These are phyloP conservation scores for Fagopyrum esculentum DNA, from an alignment of 148 eudicot genomes.

Conservation along the genomic window DNA sequence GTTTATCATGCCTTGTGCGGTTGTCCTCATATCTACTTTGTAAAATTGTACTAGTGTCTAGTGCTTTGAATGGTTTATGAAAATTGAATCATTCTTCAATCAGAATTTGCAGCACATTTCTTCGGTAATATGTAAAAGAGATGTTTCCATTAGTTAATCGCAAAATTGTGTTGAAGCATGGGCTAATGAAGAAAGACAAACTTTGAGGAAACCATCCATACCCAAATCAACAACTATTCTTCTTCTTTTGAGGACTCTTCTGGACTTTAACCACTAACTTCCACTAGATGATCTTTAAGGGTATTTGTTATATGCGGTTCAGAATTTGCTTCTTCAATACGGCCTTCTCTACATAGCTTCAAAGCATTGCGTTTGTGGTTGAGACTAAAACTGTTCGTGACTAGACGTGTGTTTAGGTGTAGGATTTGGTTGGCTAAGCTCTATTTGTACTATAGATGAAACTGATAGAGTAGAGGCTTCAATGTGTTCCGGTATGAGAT, in stretches of 20 bases:
- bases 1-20: too few species aligned
- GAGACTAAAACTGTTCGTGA: constrained; percentile 64
- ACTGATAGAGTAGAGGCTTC: constrained; percentile 24
- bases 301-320: constrained; percentile 74
- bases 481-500: not conserved
- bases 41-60: too few species aligned
- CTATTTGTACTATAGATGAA: constrained; percentile 24
- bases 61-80: too few species aligned
- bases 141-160: too few species aligned
- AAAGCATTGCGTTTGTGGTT: constrained; percentile 68
- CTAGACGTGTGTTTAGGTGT: constrained; percentile 50
- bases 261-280: constrained; percentile 28
- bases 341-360: constrained; percentile 86
- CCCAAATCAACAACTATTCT: constrained; percentile 40
- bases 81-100: too few species aligned
- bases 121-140: too few species aligned
- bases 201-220: constrained; percentile 71
- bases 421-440: constrained; percentile 25
- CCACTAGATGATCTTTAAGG: constrained; percentile 73
- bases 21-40: too few species aligned
- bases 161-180: too few species aligned
- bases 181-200: too few species aligned
- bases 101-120: too few species aligned
- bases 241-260: constrained; percentile 20
- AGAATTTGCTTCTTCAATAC: constrained; percentile 75